A percentile compares a stretch with the other conserved stretches of the same genome.
These are phyloP conservation scores for Oidium heveae DNA, from an alignment of 2,329 filamentous ascomycete species.

Conservation along the genomic window DNA sequence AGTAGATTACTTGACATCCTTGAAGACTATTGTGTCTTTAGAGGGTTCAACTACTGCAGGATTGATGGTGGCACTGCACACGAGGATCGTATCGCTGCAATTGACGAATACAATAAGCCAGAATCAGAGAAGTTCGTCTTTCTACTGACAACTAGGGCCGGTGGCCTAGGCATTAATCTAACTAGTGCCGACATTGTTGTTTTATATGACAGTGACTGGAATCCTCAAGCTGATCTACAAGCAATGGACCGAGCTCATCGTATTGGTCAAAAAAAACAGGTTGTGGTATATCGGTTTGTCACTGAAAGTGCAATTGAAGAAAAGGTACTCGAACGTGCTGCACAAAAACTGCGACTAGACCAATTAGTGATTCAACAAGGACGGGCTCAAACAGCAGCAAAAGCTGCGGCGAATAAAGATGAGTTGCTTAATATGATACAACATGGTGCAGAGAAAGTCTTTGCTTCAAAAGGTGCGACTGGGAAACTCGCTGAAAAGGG, in stretches of 20 bases:
- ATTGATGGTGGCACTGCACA: slow-evolving; percentile 94
- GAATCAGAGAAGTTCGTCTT: slow-evolving; percentile 94
- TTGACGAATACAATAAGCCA: slow-evolving; percentile 94
- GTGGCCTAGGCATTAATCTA: slow-evolving; percentile 89
- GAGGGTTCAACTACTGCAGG: slow-evolving; percentile 83
- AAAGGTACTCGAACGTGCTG: slow-evolving; percentile 87
- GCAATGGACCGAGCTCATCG: slow-evolving; percentile 97
- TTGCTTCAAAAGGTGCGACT: slow-evolving; percentile 44
- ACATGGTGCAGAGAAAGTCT: slow-evolving; percentile 88
- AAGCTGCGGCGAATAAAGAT: slow-evolving; percentile 84
- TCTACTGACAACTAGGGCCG: slow-evolving; percentile 79
- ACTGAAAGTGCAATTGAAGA: slow-evolving; percentile 97
- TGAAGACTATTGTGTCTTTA: slow-evolving; percentile 94
- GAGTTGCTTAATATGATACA: slow-evolving; percentile 96
- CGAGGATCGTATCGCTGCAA: slow-evolving; percentile 89
- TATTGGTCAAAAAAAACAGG: slow-evolving; percentile 96
- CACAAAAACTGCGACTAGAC: slow-evolving; percentile 86
- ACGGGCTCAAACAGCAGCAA: slow-evolving; percentile 68
- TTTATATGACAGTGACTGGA: slow-evolving; percentile 96
- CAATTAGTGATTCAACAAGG: slow-evolving; percentile 97
- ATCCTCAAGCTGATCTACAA: slow-evolving; percentile 90
- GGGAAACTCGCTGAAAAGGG: slow-evolving; percentile 33
- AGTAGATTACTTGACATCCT: slow-evolving; percentile 89
- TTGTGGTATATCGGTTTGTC: slow-evolving; percentile 86
- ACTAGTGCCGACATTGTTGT: slow-evolving; percentile 90